A percentile compares a stretch with the other conserved stretches of the same genome.
Conservation (phyloP, 495 filamentous ascomycete genomes). For the Eremomyces bilateralis region DNA sequence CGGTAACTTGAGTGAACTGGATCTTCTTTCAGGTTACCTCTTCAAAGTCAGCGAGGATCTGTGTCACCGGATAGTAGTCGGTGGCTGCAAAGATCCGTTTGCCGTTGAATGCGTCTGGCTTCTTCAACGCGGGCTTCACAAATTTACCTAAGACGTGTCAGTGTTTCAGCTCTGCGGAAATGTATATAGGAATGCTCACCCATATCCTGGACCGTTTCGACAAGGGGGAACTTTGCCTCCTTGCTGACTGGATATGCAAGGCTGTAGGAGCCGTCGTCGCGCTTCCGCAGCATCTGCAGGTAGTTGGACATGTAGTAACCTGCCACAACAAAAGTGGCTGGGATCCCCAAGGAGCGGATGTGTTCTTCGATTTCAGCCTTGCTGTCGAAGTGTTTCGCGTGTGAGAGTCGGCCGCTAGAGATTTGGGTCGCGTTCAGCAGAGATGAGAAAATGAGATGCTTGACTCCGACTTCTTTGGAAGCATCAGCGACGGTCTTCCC, state of each 20-base stretch:
- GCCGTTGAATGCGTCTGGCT: neutral
- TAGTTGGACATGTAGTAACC: constrained; percentile 40
- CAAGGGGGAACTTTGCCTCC: neutral
- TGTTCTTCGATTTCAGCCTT: constrained; percentile 40
- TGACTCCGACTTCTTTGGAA: constrained; percentile 14
- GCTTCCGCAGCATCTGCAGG: constrained; percentile 11
- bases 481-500: constrained; percentile 19
- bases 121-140: neutral
- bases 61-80: neutral
- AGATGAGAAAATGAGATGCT: constrained; percentile 21
- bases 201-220: neutral
- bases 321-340: constrained; percentile 31
- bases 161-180: too few species aligned
- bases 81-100: neutral
- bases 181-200: too few species aligned
- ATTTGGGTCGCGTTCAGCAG: constrained; percentile 15
- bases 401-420: constrained; percentile 22
- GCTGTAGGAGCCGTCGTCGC: constrained; percentile 20
- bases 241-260: neutral
- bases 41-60: constrained; percentile 15
- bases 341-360: constrained; percentile 25
- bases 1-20: neutral
- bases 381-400: constrained; percentile 38
- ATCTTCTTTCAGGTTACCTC: neutral
- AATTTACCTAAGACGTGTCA: too few species aligned